Conservation (phyloP, 202 grass and related monocot species). For the Dendrocalamus latiflorus region DNA sequence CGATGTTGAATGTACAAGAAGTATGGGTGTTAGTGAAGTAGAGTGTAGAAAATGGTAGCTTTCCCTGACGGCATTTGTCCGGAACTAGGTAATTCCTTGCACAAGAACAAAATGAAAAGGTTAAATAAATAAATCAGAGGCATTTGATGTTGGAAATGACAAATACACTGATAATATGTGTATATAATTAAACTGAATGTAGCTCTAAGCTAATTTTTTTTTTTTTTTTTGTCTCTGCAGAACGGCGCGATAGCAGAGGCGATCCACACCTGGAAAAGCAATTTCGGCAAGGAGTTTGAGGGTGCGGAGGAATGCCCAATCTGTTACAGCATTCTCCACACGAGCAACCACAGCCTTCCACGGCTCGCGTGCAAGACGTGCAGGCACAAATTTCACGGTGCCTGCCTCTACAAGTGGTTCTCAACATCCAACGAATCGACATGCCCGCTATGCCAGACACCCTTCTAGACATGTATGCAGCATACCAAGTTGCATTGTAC, state of each 20-base stretch:
- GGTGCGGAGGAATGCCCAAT: too few species aligned
- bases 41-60: slow-evolving; percentile 92
- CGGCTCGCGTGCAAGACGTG: slow-evolving; percentile 93
- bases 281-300: too few species aligned
- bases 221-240: slow-evolving; percentile 12
- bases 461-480: slow-evolving; percentile 27
- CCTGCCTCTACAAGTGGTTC: slow-evolving; percentile 98
- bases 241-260: slow-evolving; percentile 78
- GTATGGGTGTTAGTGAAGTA: slow-evolving; percentile 83
- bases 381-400: slow-evolving; percentile 89
- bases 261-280: slow-evolving; percentile 43
- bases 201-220: not conserved
- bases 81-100: slow-evolving; percentile 56
- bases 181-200: not conserved
- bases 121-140: not conserved
- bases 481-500: too few species aligned
- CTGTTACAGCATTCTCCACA: slow-evolving; percentile 61
- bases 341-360: slow-evolving; percentile 85
- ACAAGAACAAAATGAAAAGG: not conserved
- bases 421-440: slow-evolving; percentile 98
- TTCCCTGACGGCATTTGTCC: slow-evolving; percentile 67
- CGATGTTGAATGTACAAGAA: slow-evolving; percentile 83
- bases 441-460: slow-evolving; percentile 89
- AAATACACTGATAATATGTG: not conserved
- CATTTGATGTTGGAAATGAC: not conserved